Base-by-base conservation (phyloP, 192 early-diverging fungal species). In the Obelidium mucronatum region DNA sequence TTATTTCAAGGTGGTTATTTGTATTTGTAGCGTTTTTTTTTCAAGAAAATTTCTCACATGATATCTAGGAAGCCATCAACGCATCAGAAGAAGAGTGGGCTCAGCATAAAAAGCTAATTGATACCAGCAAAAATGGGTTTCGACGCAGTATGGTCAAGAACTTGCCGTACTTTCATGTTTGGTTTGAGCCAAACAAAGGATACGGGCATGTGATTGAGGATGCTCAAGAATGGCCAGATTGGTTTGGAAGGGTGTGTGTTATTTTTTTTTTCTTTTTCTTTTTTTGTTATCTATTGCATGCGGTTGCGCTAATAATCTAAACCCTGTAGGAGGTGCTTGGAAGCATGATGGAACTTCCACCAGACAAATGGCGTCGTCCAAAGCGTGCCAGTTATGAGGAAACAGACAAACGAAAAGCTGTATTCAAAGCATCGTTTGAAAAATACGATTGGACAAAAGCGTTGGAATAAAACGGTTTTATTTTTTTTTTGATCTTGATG, bases 171-270 rank as follows among this genome's bases (percentile, higher is more conserved):
- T 97, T 99, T 77, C 97, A 99, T 67, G 94, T 98, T 1, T 99
- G 97, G 97, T 94, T 95, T 75, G 91, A 93, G 58, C 90, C 93
- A 6, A 89, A 94, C 73, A 88, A 91, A 37, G 95, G 97, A 1
- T 88, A 91, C 70, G 97, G 96, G 4, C 97, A 99, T 81, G 94
- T 99, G 24, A 99, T 99, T 85, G 97, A 99, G 73, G 90, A 95
- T 53, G 76, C 86, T 1, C 85, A 90, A n/a, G 67, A 80, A 34
- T 99, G 95, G 80, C 89, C 88, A 42, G 87, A 86, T 22, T 97
- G 93, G 87, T 96, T 99, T 82, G 97, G 93, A 5, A 90, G 85
- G 68, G 87, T 87, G 66, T 67, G 78, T 35, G 36, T 34, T 59
- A 69, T 66, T 58, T 65, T 37, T 55, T 68, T 58, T 68, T 68